phyloP scores from a whole-genome alignment of 2,329 filamentous ascomycete species.

The Aspergillus sp. region DNA sequence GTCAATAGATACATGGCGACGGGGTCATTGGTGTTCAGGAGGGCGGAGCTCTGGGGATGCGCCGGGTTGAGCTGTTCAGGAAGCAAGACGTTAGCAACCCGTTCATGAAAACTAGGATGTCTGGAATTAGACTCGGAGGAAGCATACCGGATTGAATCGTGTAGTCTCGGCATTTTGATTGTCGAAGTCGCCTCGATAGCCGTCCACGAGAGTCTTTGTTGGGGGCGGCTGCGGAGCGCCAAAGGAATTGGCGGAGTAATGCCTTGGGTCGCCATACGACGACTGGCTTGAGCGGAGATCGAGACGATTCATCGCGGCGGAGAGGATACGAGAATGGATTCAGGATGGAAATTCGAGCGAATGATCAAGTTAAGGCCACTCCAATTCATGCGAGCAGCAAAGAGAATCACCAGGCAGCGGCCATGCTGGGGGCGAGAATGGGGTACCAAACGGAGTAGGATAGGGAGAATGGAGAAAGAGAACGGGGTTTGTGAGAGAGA shows the following conservation, averaged over 20 bases:
- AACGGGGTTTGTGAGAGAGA: neutral
- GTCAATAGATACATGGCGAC: slow-evolving; percentile 88
- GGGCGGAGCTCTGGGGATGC: slow-evolving; percentile 36
- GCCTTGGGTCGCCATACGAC: slow-evolving; percentile 42
- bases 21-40: slow-evolving; percentile 52
- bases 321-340: slow-evolving; percentile 7
- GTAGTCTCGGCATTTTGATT: slow-evolving; percentile 56
- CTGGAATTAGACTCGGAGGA: neutral
- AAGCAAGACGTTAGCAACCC: neutral
- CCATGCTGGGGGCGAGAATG: slow-evolving; percentile 13
- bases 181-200: slow-evolving; percentile 59
- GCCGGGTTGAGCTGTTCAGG: slow-evolving; percentile 52
- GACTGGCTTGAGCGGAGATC: slow-evolving; percentile 42
- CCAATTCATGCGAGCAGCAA: neutral
- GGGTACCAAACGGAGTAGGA: slow-evolving; percentile 5
- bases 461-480: neutral
- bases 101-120: neutral
- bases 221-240: slow-evolving; percentile 33
- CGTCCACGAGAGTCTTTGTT: slow-evolving; percentile 55
- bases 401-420: slow-evolving; percentile 15
- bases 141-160: slow-evolving; percentile 58
- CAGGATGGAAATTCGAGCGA: neutral
- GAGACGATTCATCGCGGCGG: slow-evolving; percentile 32
- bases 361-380: neutral
- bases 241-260: slow-evolving; percentile 36